Evolutionary conservation across 305 asterid genomes (phyloP).

Genomic region (Rubia tinctorum): DNA sequence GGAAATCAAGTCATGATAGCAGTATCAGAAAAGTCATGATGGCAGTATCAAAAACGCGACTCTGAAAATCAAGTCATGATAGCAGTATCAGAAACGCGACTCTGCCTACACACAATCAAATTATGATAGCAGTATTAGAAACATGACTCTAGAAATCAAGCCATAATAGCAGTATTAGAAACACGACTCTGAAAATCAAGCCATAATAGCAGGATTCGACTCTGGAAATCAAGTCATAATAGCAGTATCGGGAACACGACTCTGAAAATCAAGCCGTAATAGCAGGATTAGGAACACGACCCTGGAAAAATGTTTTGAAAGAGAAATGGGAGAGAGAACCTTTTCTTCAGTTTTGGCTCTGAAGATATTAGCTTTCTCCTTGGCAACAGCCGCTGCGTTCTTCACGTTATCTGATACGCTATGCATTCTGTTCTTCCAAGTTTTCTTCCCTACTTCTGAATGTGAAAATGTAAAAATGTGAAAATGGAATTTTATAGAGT

Average conservation of each 20-base stretch:
- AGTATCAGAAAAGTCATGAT: not conserved
- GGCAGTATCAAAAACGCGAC: not conserved
- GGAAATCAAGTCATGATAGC: not conserved
- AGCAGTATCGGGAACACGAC: too few relatives aligned
- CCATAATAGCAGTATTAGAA: too few relatives aligned
- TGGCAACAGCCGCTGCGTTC: slow-evolving; percentile 67
- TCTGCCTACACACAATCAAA: too few relatives aligned
- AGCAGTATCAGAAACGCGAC: too few relatives aligned
- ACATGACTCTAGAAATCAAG: too few relatives aligned
- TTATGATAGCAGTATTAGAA: too few relatives aligned
- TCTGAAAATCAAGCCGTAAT: too few relatives aligned
- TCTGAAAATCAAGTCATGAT: not conserved
- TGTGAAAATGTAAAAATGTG: not conserved
- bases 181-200: not conserved
- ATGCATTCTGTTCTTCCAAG: slow-evolving; percentile 34
- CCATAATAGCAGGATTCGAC: too few relatives aligned
- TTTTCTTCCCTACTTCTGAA: not conserved
- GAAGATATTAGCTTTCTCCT: slow-evolving; percentile 55
- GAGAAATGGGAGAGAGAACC: slow-evolving; percentile 21
- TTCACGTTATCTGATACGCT: slow-evolving; percentile 55
- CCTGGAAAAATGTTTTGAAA: too few relatives aligned
- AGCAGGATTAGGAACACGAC: too few relatives aligned
- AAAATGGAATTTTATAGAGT: not conserved
- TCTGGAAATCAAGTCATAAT: too few relatives aligned
- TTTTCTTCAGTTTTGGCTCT: slow-evolving; percentile 74